These are phyloP conservation scores for Erodium moschatum DNA, from an alignment of 441 rosid species.

Conservation along the genomic window DNA sequence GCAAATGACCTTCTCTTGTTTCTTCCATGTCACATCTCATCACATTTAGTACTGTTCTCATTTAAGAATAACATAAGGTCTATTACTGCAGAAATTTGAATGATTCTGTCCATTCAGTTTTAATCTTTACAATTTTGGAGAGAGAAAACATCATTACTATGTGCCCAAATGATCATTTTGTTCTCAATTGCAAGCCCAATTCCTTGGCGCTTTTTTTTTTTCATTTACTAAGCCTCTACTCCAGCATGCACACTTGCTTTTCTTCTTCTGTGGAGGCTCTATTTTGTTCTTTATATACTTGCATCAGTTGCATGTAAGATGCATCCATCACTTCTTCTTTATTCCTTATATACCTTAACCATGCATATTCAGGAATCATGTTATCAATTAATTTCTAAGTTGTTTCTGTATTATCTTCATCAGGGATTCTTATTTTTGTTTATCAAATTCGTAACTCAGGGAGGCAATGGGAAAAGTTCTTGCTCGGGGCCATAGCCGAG, in stretches of 20 bases:
- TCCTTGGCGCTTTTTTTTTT: not conserved
- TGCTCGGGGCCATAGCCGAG: conserved; percentile 95
- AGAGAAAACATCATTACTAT: not conserved
- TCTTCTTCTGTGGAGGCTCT: not conserved
- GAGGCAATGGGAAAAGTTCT: conserved; percentile 96
- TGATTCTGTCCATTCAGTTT: conserved; percentile 1
- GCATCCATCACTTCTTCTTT: not conserved
- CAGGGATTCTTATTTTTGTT: not conserved
- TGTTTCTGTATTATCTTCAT: not conserved
- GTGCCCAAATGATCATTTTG: not conserved
- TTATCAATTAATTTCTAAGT: not conserved
- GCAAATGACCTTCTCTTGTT: conserved; percentile 15
- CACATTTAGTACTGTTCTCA: not conserved
- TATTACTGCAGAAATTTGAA: not conserved
- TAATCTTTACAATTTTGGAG: not conserved
- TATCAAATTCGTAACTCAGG: conserved; percentile 37
- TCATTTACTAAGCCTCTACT: not conserved
- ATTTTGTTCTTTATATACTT: not conserved
- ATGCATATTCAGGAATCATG: not conserved
- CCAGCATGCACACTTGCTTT: too few species aligned
- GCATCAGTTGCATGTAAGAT: not conserved
- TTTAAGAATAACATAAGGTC: not conserved
- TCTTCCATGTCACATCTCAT: not conserved
- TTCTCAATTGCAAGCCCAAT: not conserved
- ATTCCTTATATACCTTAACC: not conserved